phyloP scores from a whole-genome alignment of 768 basidiomycete species.

The Tylopilus sp. region DNA sequence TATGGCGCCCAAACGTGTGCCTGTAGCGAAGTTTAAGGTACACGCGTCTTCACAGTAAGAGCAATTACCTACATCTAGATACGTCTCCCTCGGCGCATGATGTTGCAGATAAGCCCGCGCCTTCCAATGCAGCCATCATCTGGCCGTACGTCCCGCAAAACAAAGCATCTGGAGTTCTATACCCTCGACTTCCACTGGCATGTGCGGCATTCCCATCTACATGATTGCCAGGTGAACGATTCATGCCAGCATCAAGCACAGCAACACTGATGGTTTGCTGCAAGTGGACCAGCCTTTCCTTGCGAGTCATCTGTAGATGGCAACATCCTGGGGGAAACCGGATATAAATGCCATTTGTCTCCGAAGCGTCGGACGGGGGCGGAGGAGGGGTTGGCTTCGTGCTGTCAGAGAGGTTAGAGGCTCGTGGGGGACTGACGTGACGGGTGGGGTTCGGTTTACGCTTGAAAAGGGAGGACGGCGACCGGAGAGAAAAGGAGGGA shows the following conservation, averaged over 20 bases:
- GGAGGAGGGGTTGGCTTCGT: slow-evolving; percentile 21
- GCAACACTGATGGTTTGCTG: slow-evolving; percentile 37
- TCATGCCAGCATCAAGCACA: slow-evolving; percentile 40
- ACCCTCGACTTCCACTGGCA: slow-evolving; percentile 4
- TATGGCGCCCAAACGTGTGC: slow-evolving; percentile 39
- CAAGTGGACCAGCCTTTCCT: slow-evolving; percentile 25
- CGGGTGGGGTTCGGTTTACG: slow-evolving; percentile 10
- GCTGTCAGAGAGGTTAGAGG: not conserved
- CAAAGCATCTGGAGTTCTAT: slow-evolving; percentile 28
- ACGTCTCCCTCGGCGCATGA: slow-evolving; percentile 31
- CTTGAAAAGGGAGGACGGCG: slow-evolving; percentile 25
- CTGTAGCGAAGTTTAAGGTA: slow-evolving; percentile 18
- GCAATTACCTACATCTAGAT: slow-evolving; percentile 28
- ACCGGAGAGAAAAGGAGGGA: slow-evolving; percentile 14
- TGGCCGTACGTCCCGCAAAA: slow-evolving; percentile 45
- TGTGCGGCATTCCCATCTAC: not conserved
- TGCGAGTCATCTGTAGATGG: slow-evolving; percentile 12
- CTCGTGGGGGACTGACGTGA: not conserved
- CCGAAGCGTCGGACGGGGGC: slow-evolving; percentile 5
- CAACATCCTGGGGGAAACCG: slow-evolving; percentile 12
- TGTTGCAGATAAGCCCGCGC: slow-evolving; percentile 34
- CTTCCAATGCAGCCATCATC: slow-evolving; percentile 37
- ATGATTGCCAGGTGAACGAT: slow-evolving; percentile 24
- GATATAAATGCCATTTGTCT: slow-evolving; percentile 24
- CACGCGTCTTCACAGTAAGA: not conserved